Evolutionary conservation across 2,329 filamentous ascomycete genomes (phyloP).

Genomic region (Fusarium buxicola): DNA sequence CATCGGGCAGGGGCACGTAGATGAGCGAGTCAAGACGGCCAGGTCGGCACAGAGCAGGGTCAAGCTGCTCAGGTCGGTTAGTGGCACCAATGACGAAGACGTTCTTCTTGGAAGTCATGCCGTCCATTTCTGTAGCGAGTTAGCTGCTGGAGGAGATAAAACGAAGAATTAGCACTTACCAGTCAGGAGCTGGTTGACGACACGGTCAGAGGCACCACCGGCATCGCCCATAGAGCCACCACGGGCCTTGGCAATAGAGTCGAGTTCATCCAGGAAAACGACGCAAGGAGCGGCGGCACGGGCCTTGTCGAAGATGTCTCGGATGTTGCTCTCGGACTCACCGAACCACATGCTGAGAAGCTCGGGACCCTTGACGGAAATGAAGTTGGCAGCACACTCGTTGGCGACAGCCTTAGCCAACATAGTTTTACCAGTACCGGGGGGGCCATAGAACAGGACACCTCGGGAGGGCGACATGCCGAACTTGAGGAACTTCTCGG

Average conservation of each 20-base stretch:
- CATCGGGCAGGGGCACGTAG: conserved; percentile 96
- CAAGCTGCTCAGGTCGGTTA: conserved; percentile 98
- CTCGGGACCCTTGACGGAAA: conserved; percentile 98
- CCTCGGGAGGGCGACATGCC: conserved; percentile 97
- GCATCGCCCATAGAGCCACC: conserved; percentile 96
- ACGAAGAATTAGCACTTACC: conserved; percentile 66
- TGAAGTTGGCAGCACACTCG: conserved; percentile 99
- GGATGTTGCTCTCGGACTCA: conserved; percentile 99
- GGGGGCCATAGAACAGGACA: conserved; percentile 98
- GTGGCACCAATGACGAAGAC: conserved; percentile 99
- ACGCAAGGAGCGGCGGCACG: conserved; percentile 97
- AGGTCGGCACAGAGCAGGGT: conserved; percentile 96
- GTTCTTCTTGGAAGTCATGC: conserved; percentile 99
- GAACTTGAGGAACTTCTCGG: conserved; percentile 99
- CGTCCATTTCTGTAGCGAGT: conserved; percentile 85
- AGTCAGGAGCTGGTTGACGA: conserved; percentile 99
- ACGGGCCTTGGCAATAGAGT: conserved; percentile 99
- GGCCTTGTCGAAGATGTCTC: conserved; percentile 99
- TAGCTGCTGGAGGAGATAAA: conserved; percentile 50
- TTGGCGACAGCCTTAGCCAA: conserved; percentile 99
- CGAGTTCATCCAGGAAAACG: conserved; percentile 98
- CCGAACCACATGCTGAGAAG: conserved; percentile 99
- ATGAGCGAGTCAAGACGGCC: conserved; percentile 98
- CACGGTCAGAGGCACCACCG: conserved; percentile 97
- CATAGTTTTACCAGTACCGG: conserved; percentile 99